Evolutionary conservation across 1,139 yeast species (phyloP).

Genomic region (Magnusiomyces clavatus): DNA sequence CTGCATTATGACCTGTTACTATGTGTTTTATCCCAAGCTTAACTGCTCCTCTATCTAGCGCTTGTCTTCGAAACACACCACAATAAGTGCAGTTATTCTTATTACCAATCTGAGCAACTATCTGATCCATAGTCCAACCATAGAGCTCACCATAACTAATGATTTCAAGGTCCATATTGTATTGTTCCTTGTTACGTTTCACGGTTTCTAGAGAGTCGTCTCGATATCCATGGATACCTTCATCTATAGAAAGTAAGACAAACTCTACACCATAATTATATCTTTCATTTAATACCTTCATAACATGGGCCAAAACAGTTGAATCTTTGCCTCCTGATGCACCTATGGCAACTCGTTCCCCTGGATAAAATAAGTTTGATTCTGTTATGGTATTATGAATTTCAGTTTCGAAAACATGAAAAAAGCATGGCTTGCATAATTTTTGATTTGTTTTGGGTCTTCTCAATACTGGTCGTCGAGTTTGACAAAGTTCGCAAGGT

Average conservation of each 20-base stretch:
- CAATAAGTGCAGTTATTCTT: constrained; percentile 96
- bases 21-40: constrained; percentile 80
- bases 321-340: constrained; percentile 99
- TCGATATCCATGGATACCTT: constrained; percentile 94
- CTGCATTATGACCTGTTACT: constrained; percentile 98
- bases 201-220: constrained; percentile 97
- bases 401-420: constrained; percentile 85
- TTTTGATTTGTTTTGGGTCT: constrained; percentile 90
- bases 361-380: constrained; percentile 61
- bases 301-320: constrained; percentile 82
- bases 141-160: constrained; percentile 85
- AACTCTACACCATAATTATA: constrained; percentile 79
- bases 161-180: constrained; percentile 80
- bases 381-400: constrained; percentile 80
- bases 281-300: constrained; percentile 82
- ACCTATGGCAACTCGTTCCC: constrained; percentile 91
- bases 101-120: constrained; percentile 90
- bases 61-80: constrained; percentile 95
- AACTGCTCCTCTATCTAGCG: constrained; percentile 93
- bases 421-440: constrained; percentile 89
- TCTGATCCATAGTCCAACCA: constrained; percentile 97
- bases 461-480: constrained; percentile 76
- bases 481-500: constrained; percentile 76
- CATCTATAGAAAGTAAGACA: constrained; percentile 82
- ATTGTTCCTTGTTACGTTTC: constrained; percentile 82